Evolutionary conservation across 2,329 filamentous ascomycete genomes (phyloP), one percentile per base, ranked within the genome.

Genomic region (Fusarium caatingaense): DNA sequence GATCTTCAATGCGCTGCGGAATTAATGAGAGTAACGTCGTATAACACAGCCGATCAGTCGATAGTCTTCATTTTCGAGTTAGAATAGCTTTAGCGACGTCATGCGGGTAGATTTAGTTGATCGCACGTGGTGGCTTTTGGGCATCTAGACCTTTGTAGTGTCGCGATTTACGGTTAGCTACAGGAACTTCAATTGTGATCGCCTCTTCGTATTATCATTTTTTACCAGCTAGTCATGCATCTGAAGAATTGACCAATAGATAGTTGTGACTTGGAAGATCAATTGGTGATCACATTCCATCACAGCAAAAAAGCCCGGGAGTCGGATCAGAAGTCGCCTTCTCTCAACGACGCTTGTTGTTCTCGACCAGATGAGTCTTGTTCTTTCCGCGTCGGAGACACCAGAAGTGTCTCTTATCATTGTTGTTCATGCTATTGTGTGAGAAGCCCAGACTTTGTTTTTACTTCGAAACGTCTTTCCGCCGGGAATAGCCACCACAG

Each of bases 41-140:
- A 65, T 53, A 60, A 54, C 27, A 60, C 23, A 50, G 62, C 49
- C 60, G 53, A 32, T 65, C 32, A 25, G 42, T 32, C 18, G n/a
- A 25, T 11, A 23, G 4, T 64, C 15, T 27, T 28, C 7, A 34
- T 15, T 8, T 16, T n/a, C 11, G 12, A 21, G 18, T 25, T 21
- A 23, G 3, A 6, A 16, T 9, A 46, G 41, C 42, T n/a, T 49
- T 8, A 48, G 9, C 20, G 15, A 20, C 10, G 8, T 32, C 18
- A 64, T 56, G 32, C 32, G 30, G 18, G n/a, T 10, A 25, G 25
- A 13, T 20, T 18, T 13, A 37, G 20, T 8, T 46, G 11, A 23
- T 27, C 50, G n/a, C 25, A 58, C 40, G 40, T 64, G 51, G 8
- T 13, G 27, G 8, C 12, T 34, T 21, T 4, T 37, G 34, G 8